A percentile compares a stretch with the other conserved stretches of the same genome.
phyloP scores from a whole-genome alignment of 495 filamentous ascomycete genomes.

The Friedmanniomyces endolithicus region DNA sequence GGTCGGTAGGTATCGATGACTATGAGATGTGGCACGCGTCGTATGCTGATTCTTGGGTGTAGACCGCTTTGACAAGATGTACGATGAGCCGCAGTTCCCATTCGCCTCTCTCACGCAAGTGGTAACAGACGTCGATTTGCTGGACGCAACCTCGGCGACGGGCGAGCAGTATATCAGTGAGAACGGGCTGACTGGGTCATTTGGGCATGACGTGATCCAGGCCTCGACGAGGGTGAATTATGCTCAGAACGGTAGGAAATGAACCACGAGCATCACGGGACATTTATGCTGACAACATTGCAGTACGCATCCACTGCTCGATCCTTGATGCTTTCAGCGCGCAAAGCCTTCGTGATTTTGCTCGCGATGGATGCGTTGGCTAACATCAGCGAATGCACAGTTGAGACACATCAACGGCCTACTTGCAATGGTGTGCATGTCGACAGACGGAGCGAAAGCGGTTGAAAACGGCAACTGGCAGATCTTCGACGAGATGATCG shows the following conservation, averaged over 20 bases:
- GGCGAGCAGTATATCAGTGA: constrained; percentile 55
- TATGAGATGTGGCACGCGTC: constrained; percentile 37
- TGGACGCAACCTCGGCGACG: constrained; percentile 50
- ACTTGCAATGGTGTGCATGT: constrained; percentile 89
- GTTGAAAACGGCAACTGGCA: constrained; percentile 87
- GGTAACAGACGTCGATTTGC: constrained; percentile 52
- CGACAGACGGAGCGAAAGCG: constrained; percentile 67
- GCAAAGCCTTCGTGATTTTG: too few relatives aligned
- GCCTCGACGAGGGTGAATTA: constrained; percentile 90
- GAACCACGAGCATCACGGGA: too few relatives aligned
- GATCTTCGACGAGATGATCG: constrained; percentile 76
- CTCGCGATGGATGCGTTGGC: too few relatives aligned
- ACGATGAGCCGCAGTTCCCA: constrained; percentile 70
- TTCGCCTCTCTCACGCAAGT: constrained; percentile 60
- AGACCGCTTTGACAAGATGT: constrained; percentile 65
- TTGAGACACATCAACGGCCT: constrained; percentile 64
- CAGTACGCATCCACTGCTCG: too few relatives aligned
- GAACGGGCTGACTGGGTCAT: constrained; percentile 55
- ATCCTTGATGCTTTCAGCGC: too few relatives aligned
- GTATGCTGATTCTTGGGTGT: constrained; percentile 63
- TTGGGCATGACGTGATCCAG: constrained; percentile 77
- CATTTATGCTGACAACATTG: too few relatives aligned
- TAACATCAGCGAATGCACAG: not conserved
- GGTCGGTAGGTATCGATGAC: constrained; percentile 34
- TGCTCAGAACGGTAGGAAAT: constrained; percentile 51